Conservation (phyloP, 768 basidiomycete species). For the Phanerodontia chrysosporium region DNA sequence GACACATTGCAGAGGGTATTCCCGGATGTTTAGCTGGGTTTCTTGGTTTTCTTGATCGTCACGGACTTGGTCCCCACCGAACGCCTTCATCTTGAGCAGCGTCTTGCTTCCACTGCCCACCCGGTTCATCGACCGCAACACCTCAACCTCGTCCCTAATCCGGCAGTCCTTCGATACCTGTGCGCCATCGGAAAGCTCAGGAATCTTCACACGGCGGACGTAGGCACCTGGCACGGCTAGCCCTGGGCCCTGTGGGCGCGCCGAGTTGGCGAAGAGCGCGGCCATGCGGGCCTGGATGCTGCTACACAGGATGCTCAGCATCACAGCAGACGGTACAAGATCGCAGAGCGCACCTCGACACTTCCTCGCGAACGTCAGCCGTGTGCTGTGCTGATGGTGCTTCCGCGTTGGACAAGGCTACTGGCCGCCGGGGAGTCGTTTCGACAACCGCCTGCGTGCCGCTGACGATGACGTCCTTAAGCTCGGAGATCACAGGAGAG, state of each 20-base stretch:
- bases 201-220: constrained; percentile 2
- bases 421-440: no score
- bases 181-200: background rate
- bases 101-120: background rate
- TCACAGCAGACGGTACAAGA: background rate
- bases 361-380: background rate
- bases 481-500: background rate
- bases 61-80: background rate
- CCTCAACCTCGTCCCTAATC: constrained; percentile 9
- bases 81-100: constrained; percentile 1
- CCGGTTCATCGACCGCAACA: background rate
- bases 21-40: background rate
- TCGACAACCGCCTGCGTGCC: no score
- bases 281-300: constrained; percentile 10
- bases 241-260: background rate
- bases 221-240: background rate
- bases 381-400: no score
- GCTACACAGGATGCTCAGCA: background rate
- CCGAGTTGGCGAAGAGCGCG: background rate
- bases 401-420: no score
- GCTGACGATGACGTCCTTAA: background rate
- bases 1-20: background rate
- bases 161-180: background rate
- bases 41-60: background rate
- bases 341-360: background rate